Evolutionary conservation across 2,329 filamentous ascomycete species (phyloP).

Genomic region (Waltergamsia citrina): DNA sequence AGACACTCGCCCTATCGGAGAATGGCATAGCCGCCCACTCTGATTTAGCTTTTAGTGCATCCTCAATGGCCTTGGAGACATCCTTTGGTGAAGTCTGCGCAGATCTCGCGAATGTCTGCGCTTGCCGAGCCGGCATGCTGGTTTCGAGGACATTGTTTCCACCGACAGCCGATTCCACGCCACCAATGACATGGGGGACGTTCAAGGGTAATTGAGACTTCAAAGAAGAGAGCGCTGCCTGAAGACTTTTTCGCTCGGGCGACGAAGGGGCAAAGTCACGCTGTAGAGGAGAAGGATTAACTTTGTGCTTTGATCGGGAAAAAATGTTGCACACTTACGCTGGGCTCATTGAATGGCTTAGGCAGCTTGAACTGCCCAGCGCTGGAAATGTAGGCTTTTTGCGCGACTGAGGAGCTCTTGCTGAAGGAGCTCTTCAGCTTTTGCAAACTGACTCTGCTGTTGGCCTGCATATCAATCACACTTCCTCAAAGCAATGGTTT

Average conservation of each 20-base stretch:
- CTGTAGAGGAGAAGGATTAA: slow-evolving; percentile 26
- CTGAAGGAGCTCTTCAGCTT: not conserved
- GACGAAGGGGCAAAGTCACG: slow-evolving; percentile 46
- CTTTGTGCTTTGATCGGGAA: not conserved
- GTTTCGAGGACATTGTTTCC: not conserved
- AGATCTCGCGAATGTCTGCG: not conserved
- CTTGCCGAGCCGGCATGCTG: not conserved
- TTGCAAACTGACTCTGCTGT: not conserved
- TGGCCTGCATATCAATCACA: no score
- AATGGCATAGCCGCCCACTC: slow-evolving; percentile 82
- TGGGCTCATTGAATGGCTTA: slow-evolving; percentile 82
- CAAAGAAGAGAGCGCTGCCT: not conserved
- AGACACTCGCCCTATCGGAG: slow-evolving; percentile 81
- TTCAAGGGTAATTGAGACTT: not conserved
- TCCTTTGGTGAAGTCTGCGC: slow-evolving; percentile 39
- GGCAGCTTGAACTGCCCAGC: slow-evolving; percentile 68
- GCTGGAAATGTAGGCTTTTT: not conserved
- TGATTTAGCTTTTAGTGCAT: slow-evolving; percentile 75
- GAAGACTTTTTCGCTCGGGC: not conserved
- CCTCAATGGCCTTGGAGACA: slow-evolving; percentile 70
- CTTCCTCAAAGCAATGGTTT: no score
- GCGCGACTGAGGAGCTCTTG: not conserved
- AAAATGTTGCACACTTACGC: slow-evolving; percentile 55
- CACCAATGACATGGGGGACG: not conserved
- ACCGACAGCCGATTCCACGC: not conserved